phyloP scores from a whole-genome alignment of 768 basidiomycete genomes.

The Pleurotus platypus region DNA sequence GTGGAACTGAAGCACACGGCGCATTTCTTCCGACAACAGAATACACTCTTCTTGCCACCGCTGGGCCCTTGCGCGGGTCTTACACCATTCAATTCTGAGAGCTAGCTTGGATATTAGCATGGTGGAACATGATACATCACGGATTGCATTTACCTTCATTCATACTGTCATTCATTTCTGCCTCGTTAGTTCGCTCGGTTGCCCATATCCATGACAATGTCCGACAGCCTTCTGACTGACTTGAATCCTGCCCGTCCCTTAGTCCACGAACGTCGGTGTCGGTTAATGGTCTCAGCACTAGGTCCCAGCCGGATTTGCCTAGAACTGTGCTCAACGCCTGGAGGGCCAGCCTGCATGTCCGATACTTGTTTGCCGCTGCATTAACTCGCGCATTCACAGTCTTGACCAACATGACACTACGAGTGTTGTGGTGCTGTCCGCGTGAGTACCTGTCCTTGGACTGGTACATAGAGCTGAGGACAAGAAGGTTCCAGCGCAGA shows the following conservation, averaged over 20 bases:
- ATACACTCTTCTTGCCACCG: constrained; percentile 7
- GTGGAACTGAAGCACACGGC: constrained; percentile 1
- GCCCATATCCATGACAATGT: constrained; percentile 13
- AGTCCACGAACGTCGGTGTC: background rate
- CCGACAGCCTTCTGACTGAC: constrained; percentile 7
- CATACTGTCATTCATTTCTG: background rate
- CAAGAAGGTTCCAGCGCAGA: background rate
- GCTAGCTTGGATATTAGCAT: background rate
- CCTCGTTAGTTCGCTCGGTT: background rate
- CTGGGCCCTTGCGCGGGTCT: constrained; percentile 6
- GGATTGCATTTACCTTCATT: constrained; percentile 1
- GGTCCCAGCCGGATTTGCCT: background rate
- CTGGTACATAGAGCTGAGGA: background rate
- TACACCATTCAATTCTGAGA: constrained; percentile 12
- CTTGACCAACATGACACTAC: constrained; percentile 15
- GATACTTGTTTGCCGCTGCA: too few species aligned
- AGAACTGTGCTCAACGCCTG: background rate
- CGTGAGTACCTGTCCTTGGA: background rate
- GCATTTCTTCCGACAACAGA: constrained; percentile 8
- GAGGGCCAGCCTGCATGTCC: background rate
- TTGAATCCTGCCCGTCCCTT: background rate
- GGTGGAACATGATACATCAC: background rate
- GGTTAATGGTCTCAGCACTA: background rate
- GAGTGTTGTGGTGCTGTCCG: constrained; percentile 22
- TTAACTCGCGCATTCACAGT: constrained; percentile 8